phyloP scores from a whole-genome alignment of 2,329 filamentous ascomycete species.

The Blastomyces gilchristii region DNA sequence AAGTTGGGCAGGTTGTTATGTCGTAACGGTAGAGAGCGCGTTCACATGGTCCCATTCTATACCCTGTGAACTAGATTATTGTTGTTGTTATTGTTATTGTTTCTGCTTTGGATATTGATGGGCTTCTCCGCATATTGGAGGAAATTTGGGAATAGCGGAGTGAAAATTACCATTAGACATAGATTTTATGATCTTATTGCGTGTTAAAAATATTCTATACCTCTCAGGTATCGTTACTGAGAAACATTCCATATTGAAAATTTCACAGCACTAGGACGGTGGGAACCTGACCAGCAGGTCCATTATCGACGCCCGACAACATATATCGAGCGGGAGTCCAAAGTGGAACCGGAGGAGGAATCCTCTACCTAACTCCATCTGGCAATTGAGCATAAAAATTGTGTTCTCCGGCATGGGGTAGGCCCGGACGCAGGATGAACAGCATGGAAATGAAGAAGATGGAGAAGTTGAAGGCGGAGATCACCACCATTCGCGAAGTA shows the following conservation, averaged over 20 bases:
- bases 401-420: no score
- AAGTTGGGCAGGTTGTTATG: not conserved
- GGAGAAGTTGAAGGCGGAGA: no score
- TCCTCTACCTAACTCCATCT: no score
- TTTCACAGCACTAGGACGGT: not conserved
- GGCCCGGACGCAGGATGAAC: no score
- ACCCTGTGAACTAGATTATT: not conserved
- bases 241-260: not conserved
- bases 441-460: no score
- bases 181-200: not conserved
- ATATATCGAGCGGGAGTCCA: not conserved
- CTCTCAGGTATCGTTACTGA: not conserved
- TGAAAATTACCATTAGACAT: not conserved
- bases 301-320: not conserved
- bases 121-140: not conserved
- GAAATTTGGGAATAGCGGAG: not conserved
- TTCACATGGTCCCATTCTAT: not conserved
- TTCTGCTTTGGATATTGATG: not conserved
- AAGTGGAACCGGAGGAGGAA: not conserved
- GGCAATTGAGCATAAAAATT: not conserved
- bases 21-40: not conserved
- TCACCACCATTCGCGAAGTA: no score
- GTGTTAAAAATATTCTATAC: not conserved
- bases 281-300: not conserved
- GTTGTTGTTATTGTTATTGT: not conserved